Percentiles rank a stretch among this genome's conserved stretches.
Evolutionary conservation across 1,284 basidiomycete genomes (phyloP).

Genomic region (Stereum hirsutum): DNA sequence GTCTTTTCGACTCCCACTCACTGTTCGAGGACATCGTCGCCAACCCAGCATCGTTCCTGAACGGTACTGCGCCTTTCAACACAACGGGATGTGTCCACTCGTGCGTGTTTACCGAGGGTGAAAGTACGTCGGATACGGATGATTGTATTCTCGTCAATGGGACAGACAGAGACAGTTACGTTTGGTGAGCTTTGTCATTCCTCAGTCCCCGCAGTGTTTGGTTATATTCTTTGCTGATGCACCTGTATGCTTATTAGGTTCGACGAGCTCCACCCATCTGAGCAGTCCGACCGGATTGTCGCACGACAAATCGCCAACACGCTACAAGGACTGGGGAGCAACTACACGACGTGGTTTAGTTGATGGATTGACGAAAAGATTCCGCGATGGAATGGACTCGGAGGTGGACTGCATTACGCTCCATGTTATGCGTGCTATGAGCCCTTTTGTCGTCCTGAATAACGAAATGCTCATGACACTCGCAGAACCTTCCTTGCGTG

Average conservation of each 20-base stretch:
- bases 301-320: constrained; percentile 37
- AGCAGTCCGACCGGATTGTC: constrained; percentile 44
- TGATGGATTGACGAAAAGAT: too few relatives aligned
- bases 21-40: constrained; percentile 46
- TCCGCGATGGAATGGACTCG: too few relatives aligned
- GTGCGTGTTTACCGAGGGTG: constrained; percentile 34
- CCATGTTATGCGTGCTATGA: too few relatives aligned
- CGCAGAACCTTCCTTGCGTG: too few relatives aligned
- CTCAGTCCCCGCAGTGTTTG: too few relatives aligned
- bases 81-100: constrained; percentile 37
- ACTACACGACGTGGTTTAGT: constrained; percentile 41
- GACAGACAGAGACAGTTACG: constrained; percentile 38
- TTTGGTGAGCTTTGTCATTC: constrained; percentile 38
- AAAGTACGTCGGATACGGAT: constrained; percentile 18
- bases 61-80: constrained; percentile 49
- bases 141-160: constrained; percentile 33
- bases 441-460: too few relatives aligned
- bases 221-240: neutral
- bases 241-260: constrained; percentile 26
- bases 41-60: constrained; percentile 39
- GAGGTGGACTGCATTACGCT: too few relatives aligned
- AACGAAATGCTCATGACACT: too few relatives aligned
- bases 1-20: constrained; percentile 41
- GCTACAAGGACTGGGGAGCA: constrained; percentile 29
- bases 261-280: constrained; percentile 49